A percentile compares a stretch with the other conserved stretches of the same genome.
These are phyloP conservation scores for Yamagishiella unicocca DNA, from an alignment of 139 green algal species.

Conservation along the genomic window DNA sequence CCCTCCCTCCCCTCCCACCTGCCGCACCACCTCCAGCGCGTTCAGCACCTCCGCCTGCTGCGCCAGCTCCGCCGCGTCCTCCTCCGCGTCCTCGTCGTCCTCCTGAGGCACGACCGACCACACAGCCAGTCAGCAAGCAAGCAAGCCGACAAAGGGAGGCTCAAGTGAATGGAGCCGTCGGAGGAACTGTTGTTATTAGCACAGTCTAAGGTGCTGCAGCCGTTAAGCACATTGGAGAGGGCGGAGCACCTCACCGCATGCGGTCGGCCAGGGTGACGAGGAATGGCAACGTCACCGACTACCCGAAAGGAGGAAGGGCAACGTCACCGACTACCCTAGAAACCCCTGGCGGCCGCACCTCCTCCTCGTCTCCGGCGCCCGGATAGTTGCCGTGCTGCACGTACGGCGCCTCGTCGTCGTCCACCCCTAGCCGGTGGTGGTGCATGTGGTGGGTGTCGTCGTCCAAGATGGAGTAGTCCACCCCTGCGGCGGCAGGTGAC, in stretches of 20 bases:
- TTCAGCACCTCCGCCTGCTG: slow-evolving; percentile 58
- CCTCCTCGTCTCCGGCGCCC: neutral
- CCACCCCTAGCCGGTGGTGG: neutral
- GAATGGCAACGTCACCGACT: too few relatives aligned
- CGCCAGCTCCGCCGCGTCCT: slow-evolving; percentile 35
- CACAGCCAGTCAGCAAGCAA: too few relatives aligned
- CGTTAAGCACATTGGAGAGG: too few relatives aligned
- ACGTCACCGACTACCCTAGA: too few relatives aligned
- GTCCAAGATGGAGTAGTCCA: slow-evolving; percentile 58
- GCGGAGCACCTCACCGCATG: too few relatives aligned
- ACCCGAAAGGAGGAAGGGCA: neutral
- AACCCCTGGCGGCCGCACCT: neutral
- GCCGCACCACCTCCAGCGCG: slow-evolving; percentile 61
- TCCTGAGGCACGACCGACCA: slow-evolving; percentile 20
- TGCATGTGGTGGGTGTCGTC: slow-evolving; percentile 31
- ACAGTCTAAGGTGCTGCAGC: too few relatives aligned
- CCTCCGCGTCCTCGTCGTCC: slow-evolving; percentile 42
- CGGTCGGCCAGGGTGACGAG: too few relatives aligned
- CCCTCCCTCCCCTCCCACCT: slow-evolving; percentile 21
- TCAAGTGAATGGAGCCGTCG: too few relatives aligned
- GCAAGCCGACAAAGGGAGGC: too few relatives aligned
- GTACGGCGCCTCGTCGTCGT: slow-evolving; percentile 10
- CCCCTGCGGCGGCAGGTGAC: slow-evolving; percentile 16
- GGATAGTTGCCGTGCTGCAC: slow-evolving; percentile 22
- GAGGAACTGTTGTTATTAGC: too few relatives aligned